phyloP scores from a whole-genome alignment of 139 green algal species.

The Closterium sp. region DNA sequence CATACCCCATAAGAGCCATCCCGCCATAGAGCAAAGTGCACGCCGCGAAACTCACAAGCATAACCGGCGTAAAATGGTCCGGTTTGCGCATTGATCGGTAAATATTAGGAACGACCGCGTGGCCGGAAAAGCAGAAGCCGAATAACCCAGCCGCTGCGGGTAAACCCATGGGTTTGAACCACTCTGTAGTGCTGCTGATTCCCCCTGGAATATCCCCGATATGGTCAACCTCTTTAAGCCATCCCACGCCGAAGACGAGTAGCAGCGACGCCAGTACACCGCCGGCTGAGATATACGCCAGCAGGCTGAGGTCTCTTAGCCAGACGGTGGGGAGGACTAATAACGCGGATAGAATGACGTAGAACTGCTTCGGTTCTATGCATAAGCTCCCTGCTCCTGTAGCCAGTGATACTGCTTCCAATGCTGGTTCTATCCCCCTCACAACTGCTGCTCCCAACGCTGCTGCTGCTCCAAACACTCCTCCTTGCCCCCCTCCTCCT shows the following conservation, averaged over 20 bases:
- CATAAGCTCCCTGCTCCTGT: not conserved
- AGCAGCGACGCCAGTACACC: slow-evolving; percentile 27
- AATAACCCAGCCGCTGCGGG: slow-evolving; percentile 23
- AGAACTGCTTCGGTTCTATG: slow-evolving; percentile 13
- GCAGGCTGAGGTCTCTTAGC: slow-evolving; percentile 25
- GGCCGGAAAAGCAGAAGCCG: slow-evolving; percentile 49
- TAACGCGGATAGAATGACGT: slow-evolving; percentile 29
- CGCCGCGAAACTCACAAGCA: slow-evolving; percentile 6
- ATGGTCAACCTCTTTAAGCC: slow-evolving; percentile 24
- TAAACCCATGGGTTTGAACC: slow-evolving; percentile 4
- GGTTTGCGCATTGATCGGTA: slow-evolving; percentile 45
- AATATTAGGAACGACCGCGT: slow-evolving; percentile 46
- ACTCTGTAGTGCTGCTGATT: not conserved
- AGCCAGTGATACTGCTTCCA: not conserved
- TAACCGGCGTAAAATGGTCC: slow-evolving; percentile 28
- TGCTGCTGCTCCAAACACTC: not conserved
- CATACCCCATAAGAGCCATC: slow-evolving; percentile 32
- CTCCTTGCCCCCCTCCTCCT: not conserved
- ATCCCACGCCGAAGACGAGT: slow-evolving; percentile 27
- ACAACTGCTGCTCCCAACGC: not conserved
- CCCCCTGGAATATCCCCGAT: slow-evolving; percentile 21
- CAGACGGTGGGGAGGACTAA: slow-evolving; percentile 35
- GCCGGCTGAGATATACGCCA: slow-evolving; percentile 35
- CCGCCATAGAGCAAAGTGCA: slow-evolving; percentile 32
- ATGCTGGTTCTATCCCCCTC: not conserved